phyloP scores from a whole-genome alignment of 164 flowering plant genomes.

The Aristolochia contorta region DNA sequence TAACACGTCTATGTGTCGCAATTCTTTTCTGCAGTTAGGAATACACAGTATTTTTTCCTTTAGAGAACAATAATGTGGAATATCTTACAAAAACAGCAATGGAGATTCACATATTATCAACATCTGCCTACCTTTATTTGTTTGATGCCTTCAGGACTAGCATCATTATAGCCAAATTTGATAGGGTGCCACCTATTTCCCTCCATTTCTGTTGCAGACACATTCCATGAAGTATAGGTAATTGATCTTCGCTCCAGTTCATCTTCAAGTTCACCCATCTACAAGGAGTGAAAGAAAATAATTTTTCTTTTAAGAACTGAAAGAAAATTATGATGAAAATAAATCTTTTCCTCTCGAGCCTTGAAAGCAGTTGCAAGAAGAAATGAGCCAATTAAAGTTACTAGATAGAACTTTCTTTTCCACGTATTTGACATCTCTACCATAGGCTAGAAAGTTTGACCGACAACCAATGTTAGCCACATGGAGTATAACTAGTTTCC shows the following conservation, averaged over 20 bases:
- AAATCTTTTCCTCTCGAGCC: too few relatives aligned
- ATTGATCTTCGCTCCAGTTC: slow-evolving; percentile 83
- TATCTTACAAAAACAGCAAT: not conserved
- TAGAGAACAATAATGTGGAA: not conserved
- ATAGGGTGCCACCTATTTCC: slow-evolving; percentile 75
- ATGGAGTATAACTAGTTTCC: too few relatives aligned
- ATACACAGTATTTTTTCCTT: not conserved
- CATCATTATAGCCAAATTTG: slow-evolving; percentile 52
- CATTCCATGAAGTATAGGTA: slow-evolving; percentile 75
- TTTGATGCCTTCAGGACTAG: slow-evolving; percentile 42
- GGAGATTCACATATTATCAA: not conserved
- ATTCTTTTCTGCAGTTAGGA: too few relatives aligned
- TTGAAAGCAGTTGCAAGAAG: too few relatives aligned
- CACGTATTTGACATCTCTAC: too few relatives aligned
- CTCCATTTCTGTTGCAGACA: slow-evolving; percentile 45
- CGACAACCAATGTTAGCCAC: too few relatives aligned
- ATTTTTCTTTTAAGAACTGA: too few relatives aligned
- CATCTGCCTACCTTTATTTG: slow-evolving; percentile 53
- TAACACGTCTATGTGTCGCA: not conserved
- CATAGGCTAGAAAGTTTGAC: too few relatives aligned
- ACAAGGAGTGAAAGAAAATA: slow-evolving; percentile 1
- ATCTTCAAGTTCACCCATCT: slow-evolving; percentile 74
- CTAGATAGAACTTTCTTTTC: too few relatives aligned
- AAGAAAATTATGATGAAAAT: too few relatives aligned
- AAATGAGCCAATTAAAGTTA: too few relatives aligned